Conservation (phyloP, 331 rosid species). For the Telfairia occidentalis region DNA sequence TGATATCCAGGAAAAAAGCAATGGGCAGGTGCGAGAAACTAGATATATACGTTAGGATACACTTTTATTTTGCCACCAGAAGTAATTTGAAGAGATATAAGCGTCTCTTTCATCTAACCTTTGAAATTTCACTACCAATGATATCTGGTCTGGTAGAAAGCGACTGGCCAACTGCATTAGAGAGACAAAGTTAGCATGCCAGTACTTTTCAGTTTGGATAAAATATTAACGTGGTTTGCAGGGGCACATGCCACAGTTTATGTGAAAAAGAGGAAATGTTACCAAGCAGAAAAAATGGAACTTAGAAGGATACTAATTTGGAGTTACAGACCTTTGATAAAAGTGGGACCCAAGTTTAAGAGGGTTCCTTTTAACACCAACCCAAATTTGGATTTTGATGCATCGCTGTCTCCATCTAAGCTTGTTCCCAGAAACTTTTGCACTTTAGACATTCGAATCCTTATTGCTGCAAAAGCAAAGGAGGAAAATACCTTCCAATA, state of each 20-base stretch:
- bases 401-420: constrained; percentile 30
- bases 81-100: constrained; percentile 2
- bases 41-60: background rate
- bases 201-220: constrained; percentile 27
- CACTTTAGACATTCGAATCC: constrained; percentile 48
- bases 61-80: constrained; percentile 1
- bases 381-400: constrained; percentile 61
- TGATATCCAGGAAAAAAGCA: background rate
- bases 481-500: constrained; percentile 61
- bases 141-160: constrained; percentile 97
- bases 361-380: constrained; percentile 69
- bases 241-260: background rate
- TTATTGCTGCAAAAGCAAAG: constrained; percentile 65
- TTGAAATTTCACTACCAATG: constrained; percentile 80
- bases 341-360: constrained; percentile 87
- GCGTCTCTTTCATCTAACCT: constrained; percentile 42
- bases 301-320: background rate
- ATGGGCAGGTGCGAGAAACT: background rate
- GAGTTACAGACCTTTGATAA: constrained; percentile 67
- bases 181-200: constrained; percentile 46
- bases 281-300: background rate
- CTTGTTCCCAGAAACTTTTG: constrained; percentile 29
- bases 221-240: background rate
- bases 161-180: constrained; percentile 93
- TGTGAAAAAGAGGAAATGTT: background rate